Evolutionary conservation across 83 land plant species (phyloP).

Genomic region (Picea abies): DNA sequence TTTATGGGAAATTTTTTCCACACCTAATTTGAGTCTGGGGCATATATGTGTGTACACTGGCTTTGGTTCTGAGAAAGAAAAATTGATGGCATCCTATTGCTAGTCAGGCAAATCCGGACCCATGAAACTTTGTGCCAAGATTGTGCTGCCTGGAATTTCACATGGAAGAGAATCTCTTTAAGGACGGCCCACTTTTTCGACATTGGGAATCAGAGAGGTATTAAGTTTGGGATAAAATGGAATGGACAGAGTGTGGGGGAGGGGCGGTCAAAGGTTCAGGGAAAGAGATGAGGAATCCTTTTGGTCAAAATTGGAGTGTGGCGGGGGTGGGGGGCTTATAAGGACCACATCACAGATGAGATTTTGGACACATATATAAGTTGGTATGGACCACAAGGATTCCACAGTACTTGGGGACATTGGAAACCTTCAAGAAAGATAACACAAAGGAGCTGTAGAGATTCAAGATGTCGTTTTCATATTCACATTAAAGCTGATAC

Average conservation of each 20-base stretch:
- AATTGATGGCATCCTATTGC: neutral
- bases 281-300: neutral
- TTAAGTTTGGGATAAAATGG: neutral
- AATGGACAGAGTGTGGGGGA: neutral
- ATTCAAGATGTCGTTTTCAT: neutral
- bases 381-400: constrained; percentile 1
- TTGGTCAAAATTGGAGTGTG: constrained; percentile 1
- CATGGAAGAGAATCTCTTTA: neutral
- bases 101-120: neutral
- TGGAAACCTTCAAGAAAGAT: neutral
- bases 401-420: neutral
- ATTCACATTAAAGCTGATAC: constrained; percentile 9
- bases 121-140: neutral
- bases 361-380: neutral
- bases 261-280: neutral
- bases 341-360: neutral
- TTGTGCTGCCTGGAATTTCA: neutral
- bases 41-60: neutral
- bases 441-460: neutral
- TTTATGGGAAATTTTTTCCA: no score
- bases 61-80: neutral
- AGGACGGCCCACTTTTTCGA: neutral
- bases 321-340: neutral
- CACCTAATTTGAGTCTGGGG: no score
- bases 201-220: neutral